A percentile compares a stretch with the other conserved stretches of the same genome.
Conservation (phyloP, 192 early-diverging fungal genomes). For the Paraglomus brasilianum region DNA sequence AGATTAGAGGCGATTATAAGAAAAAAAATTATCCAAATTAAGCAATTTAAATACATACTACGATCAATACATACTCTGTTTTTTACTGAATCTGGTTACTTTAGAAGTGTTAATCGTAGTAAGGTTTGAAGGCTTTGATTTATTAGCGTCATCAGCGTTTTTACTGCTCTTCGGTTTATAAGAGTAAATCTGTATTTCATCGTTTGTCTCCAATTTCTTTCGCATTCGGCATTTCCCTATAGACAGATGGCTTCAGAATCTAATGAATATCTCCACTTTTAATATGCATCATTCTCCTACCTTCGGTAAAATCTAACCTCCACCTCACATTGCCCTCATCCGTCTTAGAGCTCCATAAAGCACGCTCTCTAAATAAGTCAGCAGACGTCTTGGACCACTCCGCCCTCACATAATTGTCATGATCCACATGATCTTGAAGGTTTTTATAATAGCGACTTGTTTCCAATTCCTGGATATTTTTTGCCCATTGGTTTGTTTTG, state of each 20-base stretch:
- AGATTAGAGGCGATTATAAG: background rate
- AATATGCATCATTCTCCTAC: conserved; percentile 8
- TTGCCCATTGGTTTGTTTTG: conserved; percentile 54
- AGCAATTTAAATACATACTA: too few relatives aligned
- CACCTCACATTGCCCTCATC: conserved; percentile 35
- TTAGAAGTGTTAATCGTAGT: background rate
- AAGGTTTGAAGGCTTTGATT: background rate
- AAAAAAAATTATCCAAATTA: background rate
- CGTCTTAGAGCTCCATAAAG: conserved; percentile 57
- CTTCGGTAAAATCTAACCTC: conserved; percentile 62
- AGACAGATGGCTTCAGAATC: conserved; percentile 26
- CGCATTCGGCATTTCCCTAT: conserved; percentile 49
- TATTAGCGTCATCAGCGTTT: conserved; percentile 29
- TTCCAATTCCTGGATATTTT: conserved; percentile 61
- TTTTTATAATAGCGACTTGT: conserved; percentile 52
- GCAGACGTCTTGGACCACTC: conserved; percentile 59
- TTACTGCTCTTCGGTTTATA: conserved; percentile 48
- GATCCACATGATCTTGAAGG: conserved; percentile 57
- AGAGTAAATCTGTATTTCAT: conserved; percentile 31
- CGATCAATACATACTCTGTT: background rate
- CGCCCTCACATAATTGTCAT: conserved; percentile 55
- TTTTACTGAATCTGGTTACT: conserved; percentile 1
- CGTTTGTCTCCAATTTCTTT: conserved; percentile 51
- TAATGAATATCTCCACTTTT: background rate
- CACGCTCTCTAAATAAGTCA: conserved; percentile 57